phyloP scores from a whole-genome alignment of 2,329 filamentous ascomycete genomes.

The Gremmenia infestans region DNA sequence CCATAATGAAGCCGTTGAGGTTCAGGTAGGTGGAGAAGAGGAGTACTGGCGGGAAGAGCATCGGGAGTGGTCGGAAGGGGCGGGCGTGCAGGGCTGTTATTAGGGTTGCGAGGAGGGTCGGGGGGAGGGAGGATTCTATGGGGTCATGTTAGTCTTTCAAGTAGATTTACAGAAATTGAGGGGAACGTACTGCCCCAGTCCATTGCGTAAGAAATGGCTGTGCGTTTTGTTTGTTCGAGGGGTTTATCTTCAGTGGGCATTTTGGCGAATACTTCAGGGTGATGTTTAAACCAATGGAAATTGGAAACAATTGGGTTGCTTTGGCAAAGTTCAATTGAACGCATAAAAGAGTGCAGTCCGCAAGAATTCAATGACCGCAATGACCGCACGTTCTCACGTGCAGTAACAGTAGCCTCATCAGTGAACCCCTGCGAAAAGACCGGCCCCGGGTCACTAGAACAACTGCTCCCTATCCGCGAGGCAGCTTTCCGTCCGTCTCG shows the following conservation, averaged over 20 bases:
- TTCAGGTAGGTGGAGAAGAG: constrained; percentile 64
- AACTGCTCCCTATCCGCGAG: background rate
- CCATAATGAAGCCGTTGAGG: constrained; percentile 55
- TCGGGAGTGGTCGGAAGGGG: constrained; percentile 61
- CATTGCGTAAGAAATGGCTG: constrained; percentile 40
- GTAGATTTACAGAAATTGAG: background rate
- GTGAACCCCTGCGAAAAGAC: background rate
- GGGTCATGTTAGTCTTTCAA: constrained; percentile 8
- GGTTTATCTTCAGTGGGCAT: constrained; percentile 24
- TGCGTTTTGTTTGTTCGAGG: constrained; percentile 32
- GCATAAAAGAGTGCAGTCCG: too few relatives aligned
- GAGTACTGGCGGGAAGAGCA: constrained; percentile 62
- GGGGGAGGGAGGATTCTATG: constrained; percentile 58
- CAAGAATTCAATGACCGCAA: too few relatives aligned
- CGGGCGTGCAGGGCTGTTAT: constrained; percentile 61
- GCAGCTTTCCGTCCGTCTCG: constrained; percentile 3
- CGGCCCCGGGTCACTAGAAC: too few relatives aligned
- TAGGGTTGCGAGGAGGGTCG: constrained; percentile 59
- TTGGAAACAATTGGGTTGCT: background rate
- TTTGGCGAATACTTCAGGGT: background rate
- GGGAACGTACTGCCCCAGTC: constrained; percentile 46
- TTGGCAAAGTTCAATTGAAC: background rate
- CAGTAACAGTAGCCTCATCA: too few relatives aligned
- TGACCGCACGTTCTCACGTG: too few relatives aligned
- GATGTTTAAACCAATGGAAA: background rate